These are phyloP conservation scores for Blastomyces parvus DNA, from an alignment of 2,329 filamentous ascomycete species.

Conservation along the genomic window DNA sequence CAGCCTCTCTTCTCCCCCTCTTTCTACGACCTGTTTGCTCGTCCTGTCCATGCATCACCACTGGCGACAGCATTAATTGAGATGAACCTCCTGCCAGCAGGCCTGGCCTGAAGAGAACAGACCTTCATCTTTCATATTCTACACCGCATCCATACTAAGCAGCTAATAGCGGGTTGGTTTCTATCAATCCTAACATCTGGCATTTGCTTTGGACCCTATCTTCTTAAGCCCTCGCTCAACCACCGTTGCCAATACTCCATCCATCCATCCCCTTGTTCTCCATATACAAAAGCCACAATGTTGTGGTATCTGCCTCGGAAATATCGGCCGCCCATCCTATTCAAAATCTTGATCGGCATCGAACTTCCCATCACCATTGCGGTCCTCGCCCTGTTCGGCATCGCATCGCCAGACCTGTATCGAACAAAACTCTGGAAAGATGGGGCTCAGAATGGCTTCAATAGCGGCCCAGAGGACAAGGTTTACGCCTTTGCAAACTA, in stretches of 20 bases:
- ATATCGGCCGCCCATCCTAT: constrained; percentile 45
- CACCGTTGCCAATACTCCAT: not conserved
- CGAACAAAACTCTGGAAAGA: constrained; percentile 53
- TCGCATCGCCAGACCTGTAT: constrained; percentile 53
- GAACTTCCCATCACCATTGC: constrained; percentile 51
- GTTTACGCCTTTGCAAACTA: constrained; percentile 54
- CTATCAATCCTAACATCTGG: not conserved
- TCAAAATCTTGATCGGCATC: constrained; percentile 44
- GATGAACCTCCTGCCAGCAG: constrained; percentile 12
- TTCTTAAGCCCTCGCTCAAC: not conserved
- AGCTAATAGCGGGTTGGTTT: not conserved
- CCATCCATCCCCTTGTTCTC: not conserved
- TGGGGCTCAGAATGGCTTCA: constrained; percentile 53
- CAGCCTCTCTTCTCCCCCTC: not conserved
- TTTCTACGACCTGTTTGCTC: not conserved
- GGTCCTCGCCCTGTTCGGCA: constrained; percentile 51
- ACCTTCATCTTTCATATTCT: not conserved
- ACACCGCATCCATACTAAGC: not conserved
- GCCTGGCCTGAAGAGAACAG: constrained; percentile 12
- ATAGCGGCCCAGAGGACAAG: constrained; percentile 48
- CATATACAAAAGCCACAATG: not conserved
- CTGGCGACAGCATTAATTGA: constrained; percentile 2
- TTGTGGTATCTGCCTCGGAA: constrained; percentile 39
- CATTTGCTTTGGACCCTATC: not conserved
- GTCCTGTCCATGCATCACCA: constrained; percentile 1